These are phyloP conservation scores for Epichloe amarillans DNA, from an alignment of 2,329 filamentous ascomycete species.

Conservation along the genomic window DNA sequence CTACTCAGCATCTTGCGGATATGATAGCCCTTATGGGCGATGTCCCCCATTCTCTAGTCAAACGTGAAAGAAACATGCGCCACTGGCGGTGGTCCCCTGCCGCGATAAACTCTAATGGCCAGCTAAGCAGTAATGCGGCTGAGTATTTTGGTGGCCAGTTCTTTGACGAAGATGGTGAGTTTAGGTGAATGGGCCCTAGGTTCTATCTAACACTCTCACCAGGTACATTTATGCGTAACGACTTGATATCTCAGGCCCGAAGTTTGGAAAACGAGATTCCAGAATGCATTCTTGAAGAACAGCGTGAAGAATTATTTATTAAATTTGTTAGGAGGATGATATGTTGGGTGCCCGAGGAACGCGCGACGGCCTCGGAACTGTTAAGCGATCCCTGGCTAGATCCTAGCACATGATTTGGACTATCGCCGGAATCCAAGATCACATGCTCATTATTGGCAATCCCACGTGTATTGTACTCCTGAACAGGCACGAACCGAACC, in stretches of 20 bases:
- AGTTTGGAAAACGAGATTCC: neutral
- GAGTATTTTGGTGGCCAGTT: neutral
- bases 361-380: neutral
- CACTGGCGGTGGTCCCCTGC: neutral
- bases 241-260: neutral
- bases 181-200: neutral
- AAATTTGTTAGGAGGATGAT: neutral
- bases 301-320: neutral
- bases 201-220: neutral
- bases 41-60: neutral
- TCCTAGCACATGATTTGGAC: too few species aligned
- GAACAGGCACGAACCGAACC: too few species aligned
- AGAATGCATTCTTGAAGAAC: neutral
- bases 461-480: too few species aligned
- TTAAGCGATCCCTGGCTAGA: neutral
- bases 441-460: too few species aligned
- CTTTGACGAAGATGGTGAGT: neutral
- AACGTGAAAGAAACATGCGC: neutral
- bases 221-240: neutral
- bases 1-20: constrained; percentile 8
- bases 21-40: neutral
- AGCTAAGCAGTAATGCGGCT: neutral
- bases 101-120: neutral
- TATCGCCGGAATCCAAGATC: too few species aligned
- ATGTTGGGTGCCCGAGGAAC: neutral